A percentile compares a stretch with the other conserved stretches of the same genome.
Conservation (phyloP, 176 grass and related monocot species). For the Oryza officinalis region DNA sequence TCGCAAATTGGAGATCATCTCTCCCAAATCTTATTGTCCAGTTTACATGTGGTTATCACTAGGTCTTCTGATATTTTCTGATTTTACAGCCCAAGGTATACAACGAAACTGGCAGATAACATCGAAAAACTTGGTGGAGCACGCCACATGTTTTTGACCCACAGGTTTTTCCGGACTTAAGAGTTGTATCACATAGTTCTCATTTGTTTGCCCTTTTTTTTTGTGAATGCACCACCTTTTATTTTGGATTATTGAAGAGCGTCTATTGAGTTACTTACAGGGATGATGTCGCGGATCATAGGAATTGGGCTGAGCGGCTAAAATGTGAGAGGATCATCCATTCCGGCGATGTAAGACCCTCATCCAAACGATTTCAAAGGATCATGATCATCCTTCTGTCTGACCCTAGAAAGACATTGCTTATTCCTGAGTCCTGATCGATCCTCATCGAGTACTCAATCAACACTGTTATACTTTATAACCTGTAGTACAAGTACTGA, state of each 20-base stretch:
- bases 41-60: not conserved
- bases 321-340: slow-evolving; percentile 83
- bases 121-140: slow-evolving; percentile 80
- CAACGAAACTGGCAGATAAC: slow-evolving; percentile 40
- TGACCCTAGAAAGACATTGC: not conserved
- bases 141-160: slow-evolving; percentile 85
- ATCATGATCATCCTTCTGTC: not conserved
- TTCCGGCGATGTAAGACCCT: slow-evolving; percentile 64
- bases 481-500: not conserved
- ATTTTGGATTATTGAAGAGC: not conserved
- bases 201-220: not conserved
- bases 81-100: slow-evolving; percentile 72
- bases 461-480: not conserved
- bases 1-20: no score
- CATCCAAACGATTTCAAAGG: not conserved
- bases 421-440: not conserved
- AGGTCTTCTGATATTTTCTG: not conserved
- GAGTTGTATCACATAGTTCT: not conserved
- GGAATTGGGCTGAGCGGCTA: slow-evolving; percentile 67
- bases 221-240: not conserved
- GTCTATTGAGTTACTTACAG: slow-evolving; percentile 37
- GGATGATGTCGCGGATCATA: slow-evolving; percentile 86
- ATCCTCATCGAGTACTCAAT: not conserved
- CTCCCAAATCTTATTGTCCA: not conserved
- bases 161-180: slow-evolving; percentile 55